A percentile compares a stretch with the other conserved stretches of the same genome.
phyloP scores from a whole-genome alignment of 1,139 yeast genomes.

The Hyphopichia fennica region DNA sequence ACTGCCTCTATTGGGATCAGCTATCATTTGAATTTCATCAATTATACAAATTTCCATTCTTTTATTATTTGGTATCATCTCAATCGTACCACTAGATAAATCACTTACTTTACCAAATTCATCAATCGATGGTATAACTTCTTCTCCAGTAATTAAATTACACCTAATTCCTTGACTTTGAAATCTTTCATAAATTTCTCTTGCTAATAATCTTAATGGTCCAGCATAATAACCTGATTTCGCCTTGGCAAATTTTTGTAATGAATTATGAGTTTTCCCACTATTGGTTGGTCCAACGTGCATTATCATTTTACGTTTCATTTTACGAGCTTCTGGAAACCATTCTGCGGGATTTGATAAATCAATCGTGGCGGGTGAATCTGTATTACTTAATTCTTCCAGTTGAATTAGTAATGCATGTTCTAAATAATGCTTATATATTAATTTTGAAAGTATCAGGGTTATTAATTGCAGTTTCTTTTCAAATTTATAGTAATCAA shows the following conservation, averaged over 20 bases:
- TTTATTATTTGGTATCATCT: slow-evolving; percentile 74
- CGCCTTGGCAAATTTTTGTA: slow-evolving; percentile 65
- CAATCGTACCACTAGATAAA: slow-evolving; percentile 86
- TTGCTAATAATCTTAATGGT: slow-evolving; percentile 83
- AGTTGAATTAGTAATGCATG: background rate
- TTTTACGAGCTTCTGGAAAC: slow-evolving; percentile 83
- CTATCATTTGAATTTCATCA: slow-evolving; percentile 96
- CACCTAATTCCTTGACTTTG: slow-evolving; percentile 65
- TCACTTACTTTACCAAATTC: slow-evolving; percentile 68
- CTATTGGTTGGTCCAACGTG: slow-evolving; percentile 98
- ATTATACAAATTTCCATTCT: slow-evolving; percentile 84
- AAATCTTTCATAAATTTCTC: slow-evolving; percentile 87
- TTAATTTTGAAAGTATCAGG: slow-evolving; percentile 21
- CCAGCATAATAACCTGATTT: slow-evolving; percentile 93
- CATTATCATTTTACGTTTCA: slow-evolving; percentile 76
- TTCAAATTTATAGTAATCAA: slow-evolving; percentile 15
- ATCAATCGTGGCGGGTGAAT: slow-evolving; percentile 31
- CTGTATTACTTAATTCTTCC: background rate
- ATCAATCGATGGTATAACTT: slow-evolving; percentile 71
- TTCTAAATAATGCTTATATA: slow-evolving; percentile 23
- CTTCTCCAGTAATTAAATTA: slow-evolving; percentile 92
- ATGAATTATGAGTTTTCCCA: slow-evolving; percentile 90
- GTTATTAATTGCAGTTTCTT: slow-evolving; percentile 19
- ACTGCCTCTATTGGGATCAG: slow-evolving; percentile 77
- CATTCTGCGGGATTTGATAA: slow-evolving; percentile 77